A percentile compares a stretch with the other conserved stretches of the same genome.
phyloP scores from a whole-genome alignment of 140 eudicot genomes.

The Cichorium intybus region DNA sequence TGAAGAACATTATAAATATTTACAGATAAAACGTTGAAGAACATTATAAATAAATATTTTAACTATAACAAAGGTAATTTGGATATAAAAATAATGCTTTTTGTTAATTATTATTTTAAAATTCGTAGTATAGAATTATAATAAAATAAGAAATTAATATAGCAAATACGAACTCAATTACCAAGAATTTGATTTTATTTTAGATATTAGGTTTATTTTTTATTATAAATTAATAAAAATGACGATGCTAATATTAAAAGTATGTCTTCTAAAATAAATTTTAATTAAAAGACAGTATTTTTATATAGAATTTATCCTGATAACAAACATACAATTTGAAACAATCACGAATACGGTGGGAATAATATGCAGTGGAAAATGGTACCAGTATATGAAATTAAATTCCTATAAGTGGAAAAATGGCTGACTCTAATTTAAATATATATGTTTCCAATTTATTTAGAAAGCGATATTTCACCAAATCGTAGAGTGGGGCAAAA shows the following conservation, averaged over 20 bases:
- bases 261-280: neutral
- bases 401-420: constrained; percentile 12
- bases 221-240: too few species aligned
- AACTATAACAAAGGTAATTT: too few species aligned
- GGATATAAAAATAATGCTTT: too few species aligned
- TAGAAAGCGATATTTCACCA: constrained; percentile 44
- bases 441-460: neutral
- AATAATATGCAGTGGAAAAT: neutral
- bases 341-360: neutral
- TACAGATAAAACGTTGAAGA: neutral
- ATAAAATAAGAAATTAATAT: too few species aligned
- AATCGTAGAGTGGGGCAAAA: constrained; percentile 33
- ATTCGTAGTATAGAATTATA: too few species aligned
- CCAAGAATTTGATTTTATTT: neutral
- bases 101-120: too few species aligned
- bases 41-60: neutral
- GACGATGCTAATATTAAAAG: too few species aligned
- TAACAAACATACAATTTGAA: neutral
- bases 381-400: constrained; percentile 10
- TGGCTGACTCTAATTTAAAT: neutral
- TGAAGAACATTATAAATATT: too few species aligned
- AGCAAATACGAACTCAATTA: neutral
- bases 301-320: neutral
- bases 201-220: neutral
- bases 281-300: too few species aligned